These are phyloP conservation scores for Roridomyces roridus DNA, from an alignment of 768 basidiomycete genomes.

Conservation along the genomic window DNA sequence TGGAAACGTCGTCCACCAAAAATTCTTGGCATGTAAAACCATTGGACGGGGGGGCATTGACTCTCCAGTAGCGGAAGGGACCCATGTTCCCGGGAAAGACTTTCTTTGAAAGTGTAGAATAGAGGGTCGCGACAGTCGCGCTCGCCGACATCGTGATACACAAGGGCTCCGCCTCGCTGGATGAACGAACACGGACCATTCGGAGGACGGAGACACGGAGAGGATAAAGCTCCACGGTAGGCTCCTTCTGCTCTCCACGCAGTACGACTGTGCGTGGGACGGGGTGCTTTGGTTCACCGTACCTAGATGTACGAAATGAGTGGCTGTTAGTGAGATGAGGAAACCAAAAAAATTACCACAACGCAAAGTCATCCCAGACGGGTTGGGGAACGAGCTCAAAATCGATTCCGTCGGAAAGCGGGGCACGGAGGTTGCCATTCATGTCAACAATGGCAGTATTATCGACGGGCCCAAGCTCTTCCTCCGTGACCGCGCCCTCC, in stretches of 20 bases:
- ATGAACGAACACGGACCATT: conserved; percentile 31
- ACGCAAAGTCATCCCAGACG: conserved; percentile 70
- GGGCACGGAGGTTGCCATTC: conserved; percentile 51
- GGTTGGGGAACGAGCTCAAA: conserved; percentile 77
- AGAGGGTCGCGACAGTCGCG: conserved; percentile 52
- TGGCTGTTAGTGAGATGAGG: not conserved
- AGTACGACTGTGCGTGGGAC: conserved; percentile 73
- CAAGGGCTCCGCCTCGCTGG: conserved; percentile 35
- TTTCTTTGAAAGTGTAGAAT: conserved; percentile 44
- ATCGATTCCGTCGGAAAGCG: conserved; percentile 66
- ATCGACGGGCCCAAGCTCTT: conserved; percentile 76
- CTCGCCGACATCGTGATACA: conserved; percentile 57
- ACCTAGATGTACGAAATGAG: conserved; percentile 52
- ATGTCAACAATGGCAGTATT: conserved; percentile 70
- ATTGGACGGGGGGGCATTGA: conserved; percentile 37
- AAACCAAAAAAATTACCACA: conserved; percentile 56
- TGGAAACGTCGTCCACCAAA: conserved; percentile 36
- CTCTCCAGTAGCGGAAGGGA: conserved; percentile 70
- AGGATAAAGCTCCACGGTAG: conserved; percentile 75
- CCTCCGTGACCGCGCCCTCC: conserved; percentile 64
- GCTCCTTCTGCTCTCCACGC: conserved; percentile 55
- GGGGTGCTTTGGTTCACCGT: conserved; percentile 62
- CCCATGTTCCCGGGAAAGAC: conserved; percentile 37
- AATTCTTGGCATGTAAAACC: conserved; percentile 47
- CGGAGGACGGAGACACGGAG: conserved; percentile 64